Evolutionary conservation across 805 yeast species (phyloP).

Genomic region (Candida coleopterorum): DNA sequence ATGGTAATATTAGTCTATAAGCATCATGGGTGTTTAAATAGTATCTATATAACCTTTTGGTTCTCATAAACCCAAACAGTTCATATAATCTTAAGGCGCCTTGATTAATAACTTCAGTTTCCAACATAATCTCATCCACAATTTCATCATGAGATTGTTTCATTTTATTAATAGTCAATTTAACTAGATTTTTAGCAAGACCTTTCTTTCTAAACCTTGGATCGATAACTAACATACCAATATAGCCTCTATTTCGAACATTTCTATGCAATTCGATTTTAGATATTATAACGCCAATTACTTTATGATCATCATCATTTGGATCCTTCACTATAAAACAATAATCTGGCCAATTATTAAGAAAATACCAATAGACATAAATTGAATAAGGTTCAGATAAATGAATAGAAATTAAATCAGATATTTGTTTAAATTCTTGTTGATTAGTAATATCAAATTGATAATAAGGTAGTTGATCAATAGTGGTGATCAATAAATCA

Average conservation of each 20-base stretch:
- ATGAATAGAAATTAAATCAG: slow-evolving; percentile 61
- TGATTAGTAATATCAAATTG: slow-evolving; percentile 19
- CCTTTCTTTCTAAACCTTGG: slow-evolving; percentile 69
- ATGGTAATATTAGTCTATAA: slow-evolving; percentile 75
- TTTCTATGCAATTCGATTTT: slow-evolving; percentile 74
- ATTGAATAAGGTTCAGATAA: slow-evolving; percentile 92
- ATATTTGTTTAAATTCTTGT: slow-evolving; percentile 46
- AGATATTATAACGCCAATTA: slow-evolving; percentile 83
- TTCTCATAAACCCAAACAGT: slow-evolving; percentile 68
- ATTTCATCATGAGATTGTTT: slow-evolving; percentile 76
- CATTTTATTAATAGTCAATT: slow-evolving; percentile 61
- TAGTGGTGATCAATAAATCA: slow-evolving; percentile 9
- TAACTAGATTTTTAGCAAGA: slow-evolving; percentile 72
- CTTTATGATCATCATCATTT: slow-evolving; percentile 11
- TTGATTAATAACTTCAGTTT: slow-evolving; percentile 79
- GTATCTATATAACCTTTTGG: slow-evolving; percentile 77
- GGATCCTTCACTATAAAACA: slow-evolving; percentile 57
- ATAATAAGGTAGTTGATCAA: slow-evolving; percentile 18
- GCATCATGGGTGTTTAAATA: slow-evolving; percentile 94
- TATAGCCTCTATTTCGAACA: slow-evolving; percentile 78
- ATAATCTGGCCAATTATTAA: slow-evolving; percentile 86
- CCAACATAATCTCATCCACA: slow-evolving; percentile 89
- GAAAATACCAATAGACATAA: slow-evolving; percentile 86
- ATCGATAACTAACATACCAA: slow-evolving; percentile 92
- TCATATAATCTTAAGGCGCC: slow-evolving; percentile 71